These are phyloP conservation scores for Fusarium sp. DNA, from an alignment of 2,329 filamentous ascomycete genomes.

Conservation along the genomic window DNA sequence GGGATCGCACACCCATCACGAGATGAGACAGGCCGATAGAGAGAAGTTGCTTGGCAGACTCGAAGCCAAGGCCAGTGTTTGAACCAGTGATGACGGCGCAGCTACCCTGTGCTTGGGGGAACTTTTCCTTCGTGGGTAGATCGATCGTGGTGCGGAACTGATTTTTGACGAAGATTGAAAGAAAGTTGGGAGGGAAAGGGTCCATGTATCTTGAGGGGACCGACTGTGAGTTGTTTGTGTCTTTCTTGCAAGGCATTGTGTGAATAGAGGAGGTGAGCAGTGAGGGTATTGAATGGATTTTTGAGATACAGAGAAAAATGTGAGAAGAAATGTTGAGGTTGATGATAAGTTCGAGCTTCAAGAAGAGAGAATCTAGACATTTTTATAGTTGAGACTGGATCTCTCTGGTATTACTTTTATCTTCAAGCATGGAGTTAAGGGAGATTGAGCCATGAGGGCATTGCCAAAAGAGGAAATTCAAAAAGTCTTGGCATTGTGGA, in stretches of 20 bases:
- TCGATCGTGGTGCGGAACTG: conserved; percentile 40
- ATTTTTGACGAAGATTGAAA: conserved; percentile 31
- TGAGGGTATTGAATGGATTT: background rate
- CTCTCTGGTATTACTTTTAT: no score
- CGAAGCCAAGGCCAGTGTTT: conserved; percentile 43
- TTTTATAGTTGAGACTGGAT: conserved; percentile 10
- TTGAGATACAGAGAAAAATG: background rate
- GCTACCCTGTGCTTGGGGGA: conserved; percentile 23
- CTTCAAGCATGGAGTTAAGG: background rate
- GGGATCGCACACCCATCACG: conserved; percentile 31
- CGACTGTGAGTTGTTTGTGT: background rate
- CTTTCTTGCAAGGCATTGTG: conserved; percentile 26
- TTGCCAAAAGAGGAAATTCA: conserved; percentile 26
- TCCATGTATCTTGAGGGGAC: conserved; percentile 24
- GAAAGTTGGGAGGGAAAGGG: conserved; percentile 17
- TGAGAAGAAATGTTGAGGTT: background rate
- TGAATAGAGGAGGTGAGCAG: background rate
- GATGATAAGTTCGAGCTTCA: no score
- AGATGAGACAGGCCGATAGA: conserved; percentile 28
- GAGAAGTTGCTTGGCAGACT: conserved; percentile 40
- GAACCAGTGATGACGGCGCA: conserved; percentile 42
- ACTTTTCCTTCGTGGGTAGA: conserved; percentile 28
- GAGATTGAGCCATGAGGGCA: background rate
- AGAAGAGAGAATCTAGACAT: background rate
- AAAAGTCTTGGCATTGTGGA: conserved; percentile 34